Conservation (phyloP, 257 asterid species). For the Osmanthus fragrans region DNA sequence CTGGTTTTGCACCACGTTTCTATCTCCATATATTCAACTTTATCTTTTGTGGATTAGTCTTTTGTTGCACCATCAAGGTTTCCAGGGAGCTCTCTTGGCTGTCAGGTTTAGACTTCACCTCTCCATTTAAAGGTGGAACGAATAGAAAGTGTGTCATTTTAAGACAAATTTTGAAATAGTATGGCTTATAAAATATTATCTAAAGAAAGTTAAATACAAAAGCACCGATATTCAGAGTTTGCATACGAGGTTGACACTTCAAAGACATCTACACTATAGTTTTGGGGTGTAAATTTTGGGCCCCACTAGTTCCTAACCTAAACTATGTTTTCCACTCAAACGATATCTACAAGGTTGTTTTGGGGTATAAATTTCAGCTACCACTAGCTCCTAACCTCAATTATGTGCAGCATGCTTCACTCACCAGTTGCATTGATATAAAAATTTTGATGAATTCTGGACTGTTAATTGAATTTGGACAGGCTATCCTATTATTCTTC, state of each 20-base stretch:
- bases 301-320: neutral
- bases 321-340: neutral
- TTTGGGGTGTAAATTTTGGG: neutral
- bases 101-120: neutral
- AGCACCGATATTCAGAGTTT: neutral
- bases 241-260: neutral
- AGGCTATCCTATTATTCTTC: constrained; percentile 88
- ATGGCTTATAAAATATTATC: neutral
- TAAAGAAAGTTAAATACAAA: neutral
- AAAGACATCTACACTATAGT: neutral
- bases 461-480: constrained; percentile 26
- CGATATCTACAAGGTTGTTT: neutral
- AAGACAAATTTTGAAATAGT: neutral
- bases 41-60: neutral
- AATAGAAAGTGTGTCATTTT: neutral
- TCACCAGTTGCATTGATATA: neutral
- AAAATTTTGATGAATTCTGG: constrained; percentile 13
- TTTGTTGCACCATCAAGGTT: neutral
- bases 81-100: neutral
- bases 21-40: neutral
- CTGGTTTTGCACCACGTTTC: neutral
- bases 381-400: neutral
- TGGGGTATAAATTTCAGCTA: neutral
- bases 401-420: neutral
- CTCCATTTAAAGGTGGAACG: neutral